A percentile compares a stretch with the other conserved stretches of the same genome.
Conservation (phyloP, 306 rosid species). For the Medicago lupulina region DNA sequence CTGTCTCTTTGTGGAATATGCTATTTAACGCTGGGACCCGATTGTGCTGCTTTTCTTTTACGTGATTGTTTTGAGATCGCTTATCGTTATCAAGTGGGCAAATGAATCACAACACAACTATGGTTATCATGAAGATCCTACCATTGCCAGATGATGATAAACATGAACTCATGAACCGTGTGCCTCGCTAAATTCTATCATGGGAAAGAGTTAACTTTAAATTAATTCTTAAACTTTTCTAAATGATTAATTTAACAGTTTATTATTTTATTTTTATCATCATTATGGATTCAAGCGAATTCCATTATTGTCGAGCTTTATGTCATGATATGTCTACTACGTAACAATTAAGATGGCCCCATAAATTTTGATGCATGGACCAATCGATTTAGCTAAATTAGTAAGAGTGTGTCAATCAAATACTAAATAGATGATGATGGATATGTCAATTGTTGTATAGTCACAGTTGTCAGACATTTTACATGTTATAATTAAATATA, state of each 20-base stretch:
- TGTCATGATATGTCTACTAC: no score
- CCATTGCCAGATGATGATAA: background rate
- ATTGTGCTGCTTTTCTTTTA: background rate
- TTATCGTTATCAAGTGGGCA: background rate
- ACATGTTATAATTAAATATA: no score
- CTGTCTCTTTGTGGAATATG: background rate
- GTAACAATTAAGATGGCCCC: background rate
- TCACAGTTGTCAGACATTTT: no score
- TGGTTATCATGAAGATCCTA: background rate
- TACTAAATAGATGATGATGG: no score
- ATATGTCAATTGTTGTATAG: no score
- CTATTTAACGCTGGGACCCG: background rate
- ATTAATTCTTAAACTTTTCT: background rate
- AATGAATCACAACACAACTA: background rate
- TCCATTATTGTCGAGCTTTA: no score
- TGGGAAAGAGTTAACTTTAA: background rate
- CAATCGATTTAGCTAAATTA: background rate
- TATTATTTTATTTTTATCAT: no score
- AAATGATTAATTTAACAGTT: background rate
- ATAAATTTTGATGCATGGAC: background rate
- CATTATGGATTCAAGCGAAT: no score
- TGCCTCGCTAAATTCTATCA: background rate
- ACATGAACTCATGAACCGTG: background rate
- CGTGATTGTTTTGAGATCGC: background rate
- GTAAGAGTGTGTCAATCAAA: background rate